These are phyloP conservation scores for Halophytophthora polymorphica DNA, from an alignment of 352 stramenopile genomes.

Conservation along the genomic window DNA sequence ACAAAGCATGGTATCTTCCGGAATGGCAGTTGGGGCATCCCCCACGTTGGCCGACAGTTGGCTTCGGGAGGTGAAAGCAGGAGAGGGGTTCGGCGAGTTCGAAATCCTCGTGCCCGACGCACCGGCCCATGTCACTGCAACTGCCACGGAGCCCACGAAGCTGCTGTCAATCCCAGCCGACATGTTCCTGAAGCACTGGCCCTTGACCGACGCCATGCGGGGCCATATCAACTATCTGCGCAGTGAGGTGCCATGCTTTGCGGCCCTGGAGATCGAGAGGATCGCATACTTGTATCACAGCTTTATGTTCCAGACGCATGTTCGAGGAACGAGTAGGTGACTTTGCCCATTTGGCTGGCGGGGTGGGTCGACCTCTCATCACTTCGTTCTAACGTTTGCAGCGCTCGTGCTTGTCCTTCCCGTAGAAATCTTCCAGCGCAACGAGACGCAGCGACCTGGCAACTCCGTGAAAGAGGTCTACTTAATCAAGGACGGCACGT, in stretches of 20 bases:
- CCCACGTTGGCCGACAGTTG: slow-evolving; percentile 8
- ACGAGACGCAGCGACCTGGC: slow-evolving; percentile 9
- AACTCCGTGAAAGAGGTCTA: slow-evolving; percentile 22
- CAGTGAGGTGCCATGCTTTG: slow-evolving; percentile 35
- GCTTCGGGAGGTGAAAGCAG: slow-evolving; percentile 35
- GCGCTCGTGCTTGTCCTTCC: slow-evolving; percentile 1
- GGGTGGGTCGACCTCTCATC: too few relatives aligned
- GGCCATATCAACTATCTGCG: slow-evolving; percentile 51
- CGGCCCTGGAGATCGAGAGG: slow-evolving; percentile 44
- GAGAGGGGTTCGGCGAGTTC: slow-evolving; percentile 63
- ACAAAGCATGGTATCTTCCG: background rate
- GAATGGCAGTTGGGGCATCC: background rate
- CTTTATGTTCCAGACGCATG: slow-evolving; percentile 41
- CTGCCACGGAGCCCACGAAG: slow-evolving; percentile 46
- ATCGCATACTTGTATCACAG: slow-evolving; percentile 58
- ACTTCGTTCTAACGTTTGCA: slow-evolving; percentile 1
- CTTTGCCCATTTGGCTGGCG: background rate
- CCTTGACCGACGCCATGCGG: slow-evolving; percentile 23
- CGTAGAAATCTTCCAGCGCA: slow-evolving; percentile 39
- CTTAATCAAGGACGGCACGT: slow-evolving; percentile 53
- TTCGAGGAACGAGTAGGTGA: slow-evolving; percentile 40
- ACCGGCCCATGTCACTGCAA: slow-evolving; percentile 29
- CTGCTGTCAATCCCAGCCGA: slow-evolving; percentile 49
- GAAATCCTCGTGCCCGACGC: slow-evolving; percentile 48
- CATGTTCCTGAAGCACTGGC: slow-evolving; percentile 50